These are phyloP conservation scores for Fusarium sterilihyphosum DNA, from an alignment of 2,329 filamentous ascomycete species.

Conservation along the genomic window DNA sequence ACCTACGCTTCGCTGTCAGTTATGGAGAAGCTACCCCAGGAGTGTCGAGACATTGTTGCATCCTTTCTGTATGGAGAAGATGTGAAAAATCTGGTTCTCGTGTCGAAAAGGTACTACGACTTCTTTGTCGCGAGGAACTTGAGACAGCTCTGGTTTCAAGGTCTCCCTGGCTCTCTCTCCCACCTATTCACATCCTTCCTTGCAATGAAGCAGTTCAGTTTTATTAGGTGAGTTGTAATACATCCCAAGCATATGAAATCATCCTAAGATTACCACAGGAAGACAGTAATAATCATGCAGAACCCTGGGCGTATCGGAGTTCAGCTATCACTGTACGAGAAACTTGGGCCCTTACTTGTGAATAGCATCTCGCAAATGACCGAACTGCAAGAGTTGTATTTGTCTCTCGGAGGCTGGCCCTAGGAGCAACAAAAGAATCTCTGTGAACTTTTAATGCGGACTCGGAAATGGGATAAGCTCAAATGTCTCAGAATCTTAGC, in stretches of 20 bases:
- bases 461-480: background rate
- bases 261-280: background rate
- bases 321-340: background rate
- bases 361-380: background rate
- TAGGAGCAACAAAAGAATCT: background rate
- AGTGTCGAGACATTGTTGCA: background rate
- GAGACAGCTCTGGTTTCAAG: background rate
- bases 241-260: background rate
- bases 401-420: background rate
- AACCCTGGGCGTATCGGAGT: background rate
- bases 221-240: background rate
- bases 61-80: background rate
- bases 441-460: background rate
- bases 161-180: background rate
- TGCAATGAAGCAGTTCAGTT: background rate
- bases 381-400: background rate
- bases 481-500: background rate
- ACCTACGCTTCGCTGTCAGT: background rate
- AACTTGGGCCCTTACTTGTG: background rate
- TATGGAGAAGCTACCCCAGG: background rate
- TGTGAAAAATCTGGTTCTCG: background rate
- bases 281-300: background rate
- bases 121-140: background rate
- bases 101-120: background rate
- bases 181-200: background rate